These are phyloP conservation scores for Ziziphus jujuba DNA, from an alignment of 306 rosid genomes.

Conservation along the genomic window DNA sequence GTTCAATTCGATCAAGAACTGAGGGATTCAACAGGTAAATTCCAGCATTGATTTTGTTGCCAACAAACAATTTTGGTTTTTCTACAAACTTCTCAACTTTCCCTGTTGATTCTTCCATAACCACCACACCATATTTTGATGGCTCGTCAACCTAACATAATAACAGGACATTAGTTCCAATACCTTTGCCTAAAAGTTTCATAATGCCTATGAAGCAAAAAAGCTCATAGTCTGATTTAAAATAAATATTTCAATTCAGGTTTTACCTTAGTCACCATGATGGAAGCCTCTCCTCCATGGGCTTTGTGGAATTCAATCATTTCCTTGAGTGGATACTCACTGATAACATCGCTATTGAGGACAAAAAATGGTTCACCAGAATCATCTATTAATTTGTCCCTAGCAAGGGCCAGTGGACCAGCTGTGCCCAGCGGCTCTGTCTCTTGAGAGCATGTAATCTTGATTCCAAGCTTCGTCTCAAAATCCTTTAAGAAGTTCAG, in stretches of 20 bases:
- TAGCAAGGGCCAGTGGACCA: constrained; percentile 98
- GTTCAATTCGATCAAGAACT: constrained; percentile 81
- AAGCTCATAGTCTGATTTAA: neutral
- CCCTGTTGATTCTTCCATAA: constrained; percentile 85
- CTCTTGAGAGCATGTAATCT: constrained; percentile 98
- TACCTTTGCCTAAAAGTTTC: constrained; percentile 12
- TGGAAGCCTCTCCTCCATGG: constrained; percentile 99
- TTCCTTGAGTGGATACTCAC: constrained; percentile 88
- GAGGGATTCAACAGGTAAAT: constrained; percentile 85
- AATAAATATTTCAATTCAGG: neutral
- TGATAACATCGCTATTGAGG: constrained; percentile 98
- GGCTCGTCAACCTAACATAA: constrained; percentile 93
- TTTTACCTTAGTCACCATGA: constrained; percentile 96
- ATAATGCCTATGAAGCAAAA: neutral
- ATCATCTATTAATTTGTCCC: constrained; percentile 81
- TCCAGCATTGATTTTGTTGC: constrained; percentile 99
- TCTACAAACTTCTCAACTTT: constrained; percentile 92
- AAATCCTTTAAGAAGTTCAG: constrained; percentile 91
- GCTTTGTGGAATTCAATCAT: constrained; percentile 87
- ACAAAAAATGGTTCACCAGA: constrained; percentile 96
- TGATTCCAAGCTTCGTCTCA: constrained; percentile 85
- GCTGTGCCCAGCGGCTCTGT: constrained; percentile 99
- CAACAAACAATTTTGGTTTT: constrained; percentile 94
- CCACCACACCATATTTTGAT: constrained; percentile 96
- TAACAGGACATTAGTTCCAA: constrained; percentile 29